Evolutionary conservation across 768 basidiomycete species (phyloP), one percentile per base, ranked within the genome.

Genomic region (Daedaleopsis sinensis): DNA sequence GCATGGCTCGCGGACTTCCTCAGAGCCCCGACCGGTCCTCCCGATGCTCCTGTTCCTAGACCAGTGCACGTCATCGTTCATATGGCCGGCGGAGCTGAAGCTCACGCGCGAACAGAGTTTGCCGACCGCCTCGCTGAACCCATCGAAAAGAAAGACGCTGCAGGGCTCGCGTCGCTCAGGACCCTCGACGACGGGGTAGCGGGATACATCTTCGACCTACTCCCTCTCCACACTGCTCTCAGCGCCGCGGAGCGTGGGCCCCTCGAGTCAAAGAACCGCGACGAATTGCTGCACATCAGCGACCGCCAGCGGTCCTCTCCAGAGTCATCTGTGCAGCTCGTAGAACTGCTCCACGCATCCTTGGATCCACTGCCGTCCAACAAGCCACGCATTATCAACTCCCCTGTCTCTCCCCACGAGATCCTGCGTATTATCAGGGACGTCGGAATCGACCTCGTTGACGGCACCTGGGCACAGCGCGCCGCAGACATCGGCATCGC

Each of bases 401-500:
- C 74, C 1, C 70, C 79, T 0, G 65, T 69, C 4, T 85, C 87
- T 0, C 94, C 93, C 1, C 94, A 94, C 60, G 89, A 92, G 55
- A 83, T 93, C 15, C 84, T 95, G 3, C 74, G 73, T 10, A 80
- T 93, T 27, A 79, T 94, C 35, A 73, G 75, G 1, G 77, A 83
- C 46, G 78, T 88, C 2, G 93, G 94, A 0, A 69, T 91, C 16
- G 93, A 96, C 68, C 63, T 94, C 0, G 88, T 94, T 61, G 92
- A 94, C 66, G 81, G 84, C 0, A 78, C 78, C 9, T 95, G 90
- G 87, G 91, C 85, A 0, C 83, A 87, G 61, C 73, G 77, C 3
- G 86, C 88, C 0, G 90, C 90, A 1, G 80, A 85, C 54, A 64
- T 84, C 3, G 94, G 94, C 13, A 75, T 94, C 16, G 91, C 88